Evolutionary conservation across 345 rosid genomes (phyloP).

Genomic region (Eucalyptus sp.): DNA sequence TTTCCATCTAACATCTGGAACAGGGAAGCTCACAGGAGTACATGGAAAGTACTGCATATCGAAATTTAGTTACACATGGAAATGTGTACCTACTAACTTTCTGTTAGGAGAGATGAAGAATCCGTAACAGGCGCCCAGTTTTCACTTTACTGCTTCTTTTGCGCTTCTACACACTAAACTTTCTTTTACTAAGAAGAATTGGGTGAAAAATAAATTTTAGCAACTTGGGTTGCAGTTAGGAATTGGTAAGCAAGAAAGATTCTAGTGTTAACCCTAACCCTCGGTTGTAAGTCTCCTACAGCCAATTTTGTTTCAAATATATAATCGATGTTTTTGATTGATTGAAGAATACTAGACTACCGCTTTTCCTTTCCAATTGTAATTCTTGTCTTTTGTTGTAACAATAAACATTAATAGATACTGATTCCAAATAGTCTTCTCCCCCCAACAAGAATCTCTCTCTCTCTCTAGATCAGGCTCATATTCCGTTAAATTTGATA

Average conservation of each 20-base stretch:
- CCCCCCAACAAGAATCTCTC: not conserved
- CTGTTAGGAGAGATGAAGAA: not conserved
- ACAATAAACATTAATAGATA: too few species aligned
- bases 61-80: not conserved
- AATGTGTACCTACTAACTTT: too few species aligned
- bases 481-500: not conserved
- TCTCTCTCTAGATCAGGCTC: not conserved
- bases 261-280: not conserved
- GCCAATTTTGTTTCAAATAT: not conserved
- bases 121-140: not conserved
- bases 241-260: not conserved
- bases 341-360: too few species aligned
- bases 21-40: conserved; percentile 70
- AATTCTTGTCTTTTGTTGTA: too few species aligned
- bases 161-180: not conserved
- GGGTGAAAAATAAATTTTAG: not conserved
- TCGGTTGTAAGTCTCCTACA: not conserved
- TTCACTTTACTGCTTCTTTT: conserved; percentile 18
- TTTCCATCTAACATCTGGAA: conserved; percentile 48
- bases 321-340: not conserved
- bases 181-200: not conserved
- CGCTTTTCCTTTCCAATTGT: too few species aligned
- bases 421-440: too few species aligned
- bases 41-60: conserved; percentile 62
- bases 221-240: not conserved